phyloP scores from a whole-genome alignment of 371 early-diverging fungal genomes.

The Mortierella sp. region DNA sequence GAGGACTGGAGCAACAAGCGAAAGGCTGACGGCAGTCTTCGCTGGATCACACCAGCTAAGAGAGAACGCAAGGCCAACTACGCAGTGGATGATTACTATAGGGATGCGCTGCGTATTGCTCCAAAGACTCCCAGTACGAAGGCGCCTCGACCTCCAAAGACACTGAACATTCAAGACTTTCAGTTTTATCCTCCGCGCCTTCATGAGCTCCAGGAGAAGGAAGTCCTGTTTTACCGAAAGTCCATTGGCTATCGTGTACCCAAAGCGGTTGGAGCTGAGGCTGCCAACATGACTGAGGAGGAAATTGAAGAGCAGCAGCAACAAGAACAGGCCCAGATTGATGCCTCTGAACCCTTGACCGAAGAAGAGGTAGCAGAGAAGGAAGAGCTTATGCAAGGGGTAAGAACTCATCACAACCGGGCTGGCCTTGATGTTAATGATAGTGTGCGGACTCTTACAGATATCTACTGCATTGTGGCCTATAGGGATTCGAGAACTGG shows the following conservation, averaged over 20 bases:
- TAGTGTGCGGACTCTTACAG: background rate
- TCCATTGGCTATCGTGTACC: slow-evolving; percentile 71
- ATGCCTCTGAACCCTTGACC: slow-evolving; percentile 88
- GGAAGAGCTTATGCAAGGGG: slow-evolving; percentile 73
- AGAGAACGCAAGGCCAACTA: slow-evolving; percentile 90
- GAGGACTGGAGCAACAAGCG: slow-evolving; percentile 87
- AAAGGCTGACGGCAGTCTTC: slow-evolving; percentile 63
- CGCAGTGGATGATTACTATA: slow-evolving; percentile 89
- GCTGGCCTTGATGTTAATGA: background rate
- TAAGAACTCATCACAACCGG: slow-evolving; percentile 9
- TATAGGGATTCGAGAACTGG: slow-evolving; percentile 94
- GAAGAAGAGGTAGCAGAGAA: slow-evolving; percentile 90
- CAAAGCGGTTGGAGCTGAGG: slow-evolving; percentile 54
- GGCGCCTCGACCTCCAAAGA: slow-evolving; percentile 74
- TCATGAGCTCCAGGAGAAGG: slow-evolving; percentile 84
- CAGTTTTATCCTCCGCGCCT: slow-evolving; percentile 94
- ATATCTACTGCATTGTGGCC: background rate
- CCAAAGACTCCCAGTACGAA: slow-evolving; percentile 63
- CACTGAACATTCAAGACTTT: slow-evolving; percentile 78
- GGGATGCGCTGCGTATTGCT: slow-evolving; percentile 76
- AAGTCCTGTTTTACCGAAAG: slow-evolving; percentile 73
- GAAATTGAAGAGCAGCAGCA: slow-evolving; percentile 73
- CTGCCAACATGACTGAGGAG: slow-evolving; percentile 57
- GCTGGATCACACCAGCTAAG: slow-evolving; percentile 91
- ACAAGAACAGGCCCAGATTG: slow-evolving; percentile 87